Conservation (phyloP, 1,284 basidiomycete genomes). For the Trametes hirsuta region DNA sequence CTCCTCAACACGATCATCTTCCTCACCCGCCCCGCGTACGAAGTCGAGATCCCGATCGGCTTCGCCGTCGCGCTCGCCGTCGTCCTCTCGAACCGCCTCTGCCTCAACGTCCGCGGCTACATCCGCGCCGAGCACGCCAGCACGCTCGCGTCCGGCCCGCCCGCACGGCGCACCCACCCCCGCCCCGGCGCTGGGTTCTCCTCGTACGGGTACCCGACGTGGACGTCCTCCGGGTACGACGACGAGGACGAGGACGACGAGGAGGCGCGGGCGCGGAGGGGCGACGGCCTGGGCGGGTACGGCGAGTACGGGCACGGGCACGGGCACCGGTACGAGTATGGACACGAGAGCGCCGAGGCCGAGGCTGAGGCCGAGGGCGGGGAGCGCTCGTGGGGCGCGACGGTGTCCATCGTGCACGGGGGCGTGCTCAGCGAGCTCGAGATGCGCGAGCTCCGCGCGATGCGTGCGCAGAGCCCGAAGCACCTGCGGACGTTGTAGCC, state of each 20-base stretch:
- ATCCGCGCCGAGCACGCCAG: slow-evolving; percentile 28
- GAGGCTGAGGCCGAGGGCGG: background rate
- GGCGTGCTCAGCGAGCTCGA: slow-evolving; percentile 40
- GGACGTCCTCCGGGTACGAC: background rate
- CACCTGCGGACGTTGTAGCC: slow-evolving; percentile 13
- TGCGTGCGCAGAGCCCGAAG: slow-evolving; percentile 34
- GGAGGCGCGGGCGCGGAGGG: background rate
- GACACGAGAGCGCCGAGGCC: slow-evolving; percentile 1
- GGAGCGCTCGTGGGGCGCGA: background rate
- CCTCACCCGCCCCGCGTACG: slow-evolving; percentile 42
- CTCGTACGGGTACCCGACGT: background rate
- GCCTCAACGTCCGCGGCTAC: slow-evolving; percentile 55
- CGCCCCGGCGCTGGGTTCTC: background rate
- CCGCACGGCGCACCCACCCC: background rate
- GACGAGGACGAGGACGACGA: slow-evolving; percentile 9
- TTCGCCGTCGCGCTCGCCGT: slow-evolving; percentile 61
- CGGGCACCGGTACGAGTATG: background rate
- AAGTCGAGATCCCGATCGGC: slow-evolving; percentile 56
- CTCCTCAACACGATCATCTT: slow-evolving; percentile 56
- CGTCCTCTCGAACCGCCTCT: slow-evolving; percentile 56
- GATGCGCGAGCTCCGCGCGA: slow-evolving; percentile 43
- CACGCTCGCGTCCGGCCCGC: background rate
- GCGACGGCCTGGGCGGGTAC: background rate
- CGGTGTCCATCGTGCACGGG: slow-evolving; percentile 15
- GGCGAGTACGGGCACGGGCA: background rate